phyloP scores from a whole-genome alignment of 2,329 filamentous ascomycete genomes.

The Hymenoscyphus fraxineus region DNA sequence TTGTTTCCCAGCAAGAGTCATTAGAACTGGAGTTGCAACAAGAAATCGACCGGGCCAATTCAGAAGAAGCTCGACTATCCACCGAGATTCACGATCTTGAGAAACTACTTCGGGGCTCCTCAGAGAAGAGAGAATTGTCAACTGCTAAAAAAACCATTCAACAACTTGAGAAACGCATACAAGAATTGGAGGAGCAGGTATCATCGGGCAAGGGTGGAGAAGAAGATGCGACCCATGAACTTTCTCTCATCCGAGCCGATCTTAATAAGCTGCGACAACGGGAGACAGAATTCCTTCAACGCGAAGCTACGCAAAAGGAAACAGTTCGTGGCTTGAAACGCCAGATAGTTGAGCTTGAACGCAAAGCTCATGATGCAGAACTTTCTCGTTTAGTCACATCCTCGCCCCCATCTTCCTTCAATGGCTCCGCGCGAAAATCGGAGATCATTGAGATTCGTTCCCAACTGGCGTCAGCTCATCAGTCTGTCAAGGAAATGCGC shows the following conservation, averaged over 20 bases:
- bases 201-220: slow-evolving; percentile 34
- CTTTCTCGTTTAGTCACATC: slow-evolving; percentile 47
- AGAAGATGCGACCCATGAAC: slow-evolving; percentile 47
- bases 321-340: slow-evolving; percentile 59
- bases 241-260: slow-evolving; percentile 60
- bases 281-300: slow-evolving; percentile 61
- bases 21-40: slow-evolving; percentile 62
- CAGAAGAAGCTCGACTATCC: slow-evolving; percentile 61
- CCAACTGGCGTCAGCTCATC: slow-evolving; percentile 58
- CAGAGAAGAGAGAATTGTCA: slow-evolving; percentile 43
- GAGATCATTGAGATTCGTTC: slow-evolving; percentile 57
- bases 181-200: slow-evolving; percentile 43
- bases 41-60: slow-evolving; percentile 62
- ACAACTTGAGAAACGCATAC: slow-evolving; percentile 56
- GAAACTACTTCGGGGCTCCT: slow-evolving; percentile 34
- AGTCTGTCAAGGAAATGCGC: slow-evolving; percentile 54
- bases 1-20: slow-evolving; percentile 53
- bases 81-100: slow-evolving; percentile 53
- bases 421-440: slow-evolving; percentile 50
- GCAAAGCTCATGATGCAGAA: slow-evolving; percentile 61
- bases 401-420: slow-evolving; percentile 45
- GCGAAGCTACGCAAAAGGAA: slow-evolving; percentile 62
- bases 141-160: slow-evolving; percentile 57
- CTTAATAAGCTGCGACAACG: slow-evolving; percentile 60
- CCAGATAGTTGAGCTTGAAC: slow-evolving; percentile 63